phyloP scores from a whole-genome alignment of 345 rosid species.

The Cardiospermum halicacabum region DNA sequence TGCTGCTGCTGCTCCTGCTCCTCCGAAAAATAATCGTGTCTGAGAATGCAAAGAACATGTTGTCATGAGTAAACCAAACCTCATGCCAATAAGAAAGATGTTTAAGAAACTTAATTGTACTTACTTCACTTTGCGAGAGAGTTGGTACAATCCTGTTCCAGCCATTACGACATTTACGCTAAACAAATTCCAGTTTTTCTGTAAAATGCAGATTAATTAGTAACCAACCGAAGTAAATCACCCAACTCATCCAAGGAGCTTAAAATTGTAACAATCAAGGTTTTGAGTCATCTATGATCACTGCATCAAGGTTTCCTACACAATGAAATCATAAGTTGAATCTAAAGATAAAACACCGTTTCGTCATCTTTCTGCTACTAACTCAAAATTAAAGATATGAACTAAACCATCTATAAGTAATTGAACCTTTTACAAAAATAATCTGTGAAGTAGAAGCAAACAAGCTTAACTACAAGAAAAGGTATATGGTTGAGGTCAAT shows the following conservation, averaged over 20 bases:
- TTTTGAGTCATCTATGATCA: background rate
- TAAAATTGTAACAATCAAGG: background rate
- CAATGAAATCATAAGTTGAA: background rate
- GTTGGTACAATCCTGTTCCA: slow-evolving; percentile 81
- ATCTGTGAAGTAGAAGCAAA: background rate
- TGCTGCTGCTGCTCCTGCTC: no score
- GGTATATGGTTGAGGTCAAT: background rate
- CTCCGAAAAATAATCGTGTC: slow-evolving; percentile 61
- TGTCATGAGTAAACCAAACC: background rate
- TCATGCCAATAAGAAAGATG: background rate
- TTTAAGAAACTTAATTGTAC: slow-evolving; percentile 14
- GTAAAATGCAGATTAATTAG: slow-evolving; percentile 18
- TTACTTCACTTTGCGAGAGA: slow-evolving; percentile 74
- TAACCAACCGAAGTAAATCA: background rate
- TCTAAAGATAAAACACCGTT: background rate
- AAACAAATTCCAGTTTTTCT: slow-evolving; percentile 97
- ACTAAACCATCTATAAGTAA: background rate
- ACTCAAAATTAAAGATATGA: background rate
- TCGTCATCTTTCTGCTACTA: background rate
- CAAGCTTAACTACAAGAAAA: background rate
- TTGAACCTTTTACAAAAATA: background rate
- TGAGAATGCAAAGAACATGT: slow-evolving; percentile 18
- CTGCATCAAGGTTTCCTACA: background rate
- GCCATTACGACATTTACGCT: slow-evolving; percentile 86
- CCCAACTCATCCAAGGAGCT: background rate